Base-by-base conservation (phyloP, 371 early-diverging fungal genomes). In the Nematocida sp. region DNA sequence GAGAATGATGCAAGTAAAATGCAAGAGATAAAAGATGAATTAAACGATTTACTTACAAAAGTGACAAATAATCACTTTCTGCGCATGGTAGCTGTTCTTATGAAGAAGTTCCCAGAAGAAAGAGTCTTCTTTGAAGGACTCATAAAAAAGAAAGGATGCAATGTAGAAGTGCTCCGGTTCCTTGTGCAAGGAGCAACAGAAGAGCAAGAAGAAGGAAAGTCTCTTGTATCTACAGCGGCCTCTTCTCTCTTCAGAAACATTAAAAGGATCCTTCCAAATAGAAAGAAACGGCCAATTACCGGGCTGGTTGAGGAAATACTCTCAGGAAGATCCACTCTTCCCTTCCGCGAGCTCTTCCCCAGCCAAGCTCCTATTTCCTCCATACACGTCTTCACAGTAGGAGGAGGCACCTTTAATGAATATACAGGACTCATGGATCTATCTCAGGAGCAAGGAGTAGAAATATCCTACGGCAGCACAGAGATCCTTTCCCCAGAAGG, bases 381-480 rank as follows among this genome's bases (percentile, higher is more conserved):
- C 59, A 40, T 84, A 11, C 77, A 83, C 38, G 82, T 82, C 11
- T 81, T 78, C 66, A 23, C 57, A 7, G 26, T 82, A 20, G 84
- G 84, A 28, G 83, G 83, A 32, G 80, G 75, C n/a, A 82, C 83
- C 28, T 84, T 81, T 77, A 39, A 53, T 9, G 84, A 84, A 53
- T 68, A 80, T 36, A 80, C 66, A 54, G 57, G 65, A 0, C 54
- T 84, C 33, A 79, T 78, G 40, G 76, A 78, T 11, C 47, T 80
- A 16, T 79, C 78, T 51, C 38, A 80, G 42, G 77, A 67, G 53
- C 42, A 68, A 16, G 51, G 60, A 2, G 49, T 84, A 35, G 63
- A 78, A 56, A 90, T 97, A 61, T 88, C 90, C 18, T 94, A 96
- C 84, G 98, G 96, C 1, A 88, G 93, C 7, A 97, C 94, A 0